Base-by-base conservation (phyloP, 805 yeast species). In the Clavispora carvajalis region DNA sequence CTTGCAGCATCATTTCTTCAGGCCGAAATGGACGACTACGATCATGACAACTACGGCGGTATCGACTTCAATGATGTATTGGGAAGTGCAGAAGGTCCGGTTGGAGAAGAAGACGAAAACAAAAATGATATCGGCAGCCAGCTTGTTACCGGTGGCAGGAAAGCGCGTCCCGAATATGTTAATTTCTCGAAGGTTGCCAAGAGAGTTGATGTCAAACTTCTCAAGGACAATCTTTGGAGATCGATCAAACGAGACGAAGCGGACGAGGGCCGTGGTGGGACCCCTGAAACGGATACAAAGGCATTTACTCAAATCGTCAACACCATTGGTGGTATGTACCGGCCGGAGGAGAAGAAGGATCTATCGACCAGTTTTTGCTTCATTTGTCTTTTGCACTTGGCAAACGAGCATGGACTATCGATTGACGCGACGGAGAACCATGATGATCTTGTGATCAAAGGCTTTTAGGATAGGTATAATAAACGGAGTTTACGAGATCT, bases 311-410 rank as follows among this genome's bases (percentile, higher is more conserved):
- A 61, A 8, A 65, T 82, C 25, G 76, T 81, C 4, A 60, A 60
- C 3, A 73, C 71, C 21, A 69, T 82, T 18, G 67, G 67, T 15
- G 59, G 62, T 7, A 67, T 69, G 56, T 88, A 89, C 55, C 68
- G 76, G 0, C 60, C 67, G 7, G 79, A 76, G 36, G 74, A 79
- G 35, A 65, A 71, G 49, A 73, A 72, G 37, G 95, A 88, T 38
- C 61, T 89, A 7, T 83, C 95, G 1, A 87, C 95, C 1, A 82
- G 95, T 60, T 85, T 85, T 59, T 85, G 86, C 54, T 88, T 88
- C 52, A 85, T 88, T 43, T 85, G 95, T 51, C 62, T 87, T 53
- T 63, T 88, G 25, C 96, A 88, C 62, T 66, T 88, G 48, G 95
- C 95, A 11, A 88, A 89, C 56, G 96, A 88, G 58, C 81, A 85